Base-by-base conservation (phyloP, 1,284 basidiomycete species). In the Malassezia pachydermatis region DNA sequence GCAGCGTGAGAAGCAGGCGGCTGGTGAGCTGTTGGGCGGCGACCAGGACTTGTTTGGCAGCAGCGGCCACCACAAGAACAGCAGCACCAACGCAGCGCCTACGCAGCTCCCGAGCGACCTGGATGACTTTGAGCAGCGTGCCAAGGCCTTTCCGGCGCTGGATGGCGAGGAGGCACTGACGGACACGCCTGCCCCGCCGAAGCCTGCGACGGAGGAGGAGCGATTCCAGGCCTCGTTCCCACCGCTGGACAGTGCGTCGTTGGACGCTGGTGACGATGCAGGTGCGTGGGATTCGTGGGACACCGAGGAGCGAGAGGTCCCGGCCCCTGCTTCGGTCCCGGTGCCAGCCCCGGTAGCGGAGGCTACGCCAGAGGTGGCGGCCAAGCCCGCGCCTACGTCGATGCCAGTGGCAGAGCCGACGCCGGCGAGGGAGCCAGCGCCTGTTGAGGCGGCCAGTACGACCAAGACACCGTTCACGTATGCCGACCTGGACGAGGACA, bases 151-250 rank as follows among this genome's bases (percentile, higher is more conserved):
- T 52, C 71, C 75, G 33, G 75, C 76, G 19, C 75, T 76, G 17
- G 55, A 65, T 60, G 57, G 73, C 64, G 65, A 63, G 30, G 36
- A 29, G 13, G 22, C 42, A 24, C 44, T 50, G 22, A 30, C 37
- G 29, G 47, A 41, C 16, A 17, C 44, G 17, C 24, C 27, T 14
- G 27, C 24, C 24, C 32, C 42, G 24, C 29, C 17, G 23, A 22
- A 11, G 29, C 29, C 40, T 25, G 25, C 27, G 17, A 17, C 27
- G 40, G 38, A 40, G 4, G 22, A 41, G 39, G 39, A 41, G 14
- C 23, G 24, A 14, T 96, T 96, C 62, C 84, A 92, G 75, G 84
- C 77, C 68, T 81, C 86, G 58, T 96, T 92, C 74, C 90, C 90
- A 0, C 88, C 88, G 60, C 78, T 96, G 50, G 80, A 82, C 44